phyloP scores from a whole-genome alignment of 2,329 filamentous ascomycete genomes.

The Neodidymelliopsis sp. region DNA sequence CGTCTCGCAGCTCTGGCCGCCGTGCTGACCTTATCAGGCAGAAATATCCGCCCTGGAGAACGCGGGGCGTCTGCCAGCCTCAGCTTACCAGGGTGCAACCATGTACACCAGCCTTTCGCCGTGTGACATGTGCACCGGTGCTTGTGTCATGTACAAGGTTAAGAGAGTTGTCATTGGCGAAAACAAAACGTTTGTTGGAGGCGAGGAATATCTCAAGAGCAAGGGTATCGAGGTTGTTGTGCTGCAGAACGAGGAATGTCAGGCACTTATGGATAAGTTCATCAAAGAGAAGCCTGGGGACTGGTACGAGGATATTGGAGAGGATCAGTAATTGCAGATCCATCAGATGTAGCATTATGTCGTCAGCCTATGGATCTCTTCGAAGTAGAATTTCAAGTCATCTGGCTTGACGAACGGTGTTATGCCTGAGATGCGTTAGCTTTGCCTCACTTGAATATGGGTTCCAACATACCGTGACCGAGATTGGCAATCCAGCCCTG shows the following conservation, averaged over 20 bases:
- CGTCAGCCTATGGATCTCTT: constrained; percentile 75
- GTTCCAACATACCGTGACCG: constrained; percentile 76
- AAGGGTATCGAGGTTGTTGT: constrained; percentile 78
- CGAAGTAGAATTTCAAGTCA: constrained; percentile 89
- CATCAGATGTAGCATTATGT: constrained; percentile 14
- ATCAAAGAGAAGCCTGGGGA: constrained; percentile 75
- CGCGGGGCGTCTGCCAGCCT: constrained; percentile 74
- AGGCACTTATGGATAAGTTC: constrained; percentile 74
- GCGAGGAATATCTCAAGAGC: constrained; percentile 72
- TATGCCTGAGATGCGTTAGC: constrained; percentile 68
- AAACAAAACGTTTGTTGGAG: constrained; percentile 77
- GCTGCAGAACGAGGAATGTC: constrained; percentile 69
- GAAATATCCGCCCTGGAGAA: constrained; percentile 80
- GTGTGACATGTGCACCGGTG: constrained; percentile 83
- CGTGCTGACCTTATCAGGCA: constrained; percentile 58
- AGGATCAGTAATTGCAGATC: constrained; percentile 24
- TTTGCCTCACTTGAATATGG: too few species aligned
- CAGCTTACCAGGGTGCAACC: constrained; percentile 73
- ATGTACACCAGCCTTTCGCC: constrained; percentile 85
- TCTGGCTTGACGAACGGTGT: constrained; percentile 95
- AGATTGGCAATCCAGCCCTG: constrained; percentile 97
- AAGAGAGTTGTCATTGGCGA: constrained; percentile 76
- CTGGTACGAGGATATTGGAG: constrained; percentile 63
- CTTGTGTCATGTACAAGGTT: constrained; percentile 78
- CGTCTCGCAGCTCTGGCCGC: background rate